These are phyloP conservation scores for Helminthosporium solani DNA, from an alignment of 2,329 filamentous ascomycete genomes.

Conservation along the genomic window DNA sequence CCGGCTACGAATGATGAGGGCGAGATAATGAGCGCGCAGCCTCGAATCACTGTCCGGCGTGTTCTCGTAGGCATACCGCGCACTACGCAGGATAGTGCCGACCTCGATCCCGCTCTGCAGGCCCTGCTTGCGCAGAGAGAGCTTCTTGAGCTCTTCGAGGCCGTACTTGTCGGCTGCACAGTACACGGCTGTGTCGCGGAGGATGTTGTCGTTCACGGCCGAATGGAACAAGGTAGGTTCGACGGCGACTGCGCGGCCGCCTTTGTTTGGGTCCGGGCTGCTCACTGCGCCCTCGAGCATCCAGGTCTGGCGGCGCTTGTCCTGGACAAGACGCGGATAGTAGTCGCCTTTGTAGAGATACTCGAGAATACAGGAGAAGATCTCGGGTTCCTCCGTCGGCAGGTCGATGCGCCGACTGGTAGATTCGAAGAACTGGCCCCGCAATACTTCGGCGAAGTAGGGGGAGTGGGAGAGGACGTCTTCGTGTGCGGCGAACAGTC, in stretches of 20 bases:
- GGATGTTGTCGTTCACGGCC: slow-evolving; percentile 71
- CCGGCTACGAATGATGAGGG: slow-evolving; percentile 94
- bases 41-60: slow-evolving; percentile 90
- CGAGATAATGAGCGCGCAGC: slow-evolving; percentile 94
- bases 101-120: slow-evolving; percentile 91
- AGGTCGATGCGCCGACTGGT: slow-evolving; percentile 74
- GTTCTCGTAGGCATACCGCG: slow-evolving; percentile 93
- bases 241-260: slow-evolving; percentile 57
- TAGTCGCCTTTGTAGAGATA: slow-evolving; percentile 98
- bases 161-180: slow-evolving; percentile 88
- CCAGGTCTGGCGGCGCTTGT: slow-evolving; percentile 84
- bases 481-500: slow-evolving; percentile 93
- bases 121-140: slow-evolving; percentile 91
- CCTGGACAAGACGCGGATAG: slow-evolving; percentile 83
- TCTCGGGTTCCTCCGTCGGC: slow-evolving; percentile 80
- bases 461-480: slow-evolving; percentile 84
- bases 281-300: slow-evolving; percentile 73
- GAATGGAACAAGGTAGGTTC: slow-evolving; percentile 78
- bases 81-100: slow-evolving; percentile 85
- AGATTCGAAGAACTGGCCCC: slow-evolving; percentile 69
- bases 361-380: slow-evolving; percentile 91
- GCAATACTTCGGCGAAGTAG: slow-evolving; percentile 74
- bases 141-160: slow-evolving; percentile 86
- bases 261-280: slow-evolving; percentile 56
- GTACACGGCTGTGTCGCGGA: slow-evolving; percentile 93